Conservation (phyloP, 163 green algal genomes). For the Prototheca wickerhamii region DNA sequence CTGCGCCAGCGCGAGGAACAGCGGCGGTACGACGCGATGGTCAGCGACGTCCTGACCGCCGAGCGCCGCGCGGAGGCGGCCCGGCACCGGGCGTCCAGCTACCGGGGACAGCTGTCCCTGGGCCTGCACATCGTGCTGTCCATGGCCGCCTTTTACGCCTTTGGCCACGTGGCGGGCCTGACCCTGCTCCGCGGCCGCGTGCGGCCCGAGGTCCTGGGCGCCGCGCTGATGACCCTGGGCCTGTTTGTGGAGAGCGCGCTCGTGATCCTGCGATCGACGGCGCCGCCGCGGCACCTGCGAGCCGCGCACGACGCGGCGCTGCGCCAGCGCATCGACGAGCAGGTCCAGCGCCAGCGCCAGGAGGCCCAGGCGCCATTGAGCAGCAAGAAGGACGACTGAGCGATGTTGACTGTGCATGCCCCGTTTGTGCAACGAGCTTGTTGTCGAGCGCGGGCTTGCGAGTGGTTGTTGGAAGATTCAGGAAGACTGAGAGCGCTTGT, state of each 20-base stretch:
- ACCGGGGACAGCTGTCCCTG: neutral
- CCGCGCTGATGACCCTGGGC: slow-evolving; percentile 33
- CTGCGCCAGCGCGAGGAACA: slow-evolving; percentile 42
- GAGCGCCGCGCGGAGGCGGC: neutral
- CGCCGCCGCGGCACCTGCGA: slow-evolving; percentile 13
- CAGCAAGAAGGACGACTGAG: no score
- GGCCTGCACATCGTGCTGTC: slow-evolving; percentile 4
- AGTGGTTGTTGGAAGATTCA: no score
- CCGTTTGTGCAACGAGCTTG: neutral
- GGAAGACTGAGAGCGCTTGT: no score
- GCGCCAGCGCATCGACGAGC: slow-evolving; percentile 3
- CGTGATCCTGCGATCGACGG: slow-evolving; percentile 51
- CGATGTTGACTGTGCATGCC: neutral
- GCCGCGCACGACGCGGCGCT: neutral
- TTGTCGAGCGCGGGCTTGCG: no score
- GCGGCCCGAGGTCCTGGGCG: slow-evolving; percentile 39
- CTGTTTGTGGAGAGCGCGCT: slow-evolving; percentile 56
- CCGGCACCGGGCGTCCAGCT: slow-evolving; percentile 1
- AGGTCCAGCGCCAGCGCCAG: neutral
- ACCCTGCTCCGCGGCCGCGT: slow-evolving; percentile 6
- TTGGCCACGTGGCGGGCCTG: slow-evolving; percentile 42
- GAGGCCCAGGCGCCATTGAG: no score
- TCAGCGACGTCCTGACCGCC: slow-evolving; percentile 39
- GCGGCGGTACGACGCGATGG: slow-evolving; percentile 50
- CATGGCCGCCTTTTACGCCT: slow-evolving; percentile 60